These are phyloP conservation scores for Chaetomium olivaceum DNA, from an alignment of 2,329 filamentous ascomycete genomes.

Conservation along the genomic window DNA sequence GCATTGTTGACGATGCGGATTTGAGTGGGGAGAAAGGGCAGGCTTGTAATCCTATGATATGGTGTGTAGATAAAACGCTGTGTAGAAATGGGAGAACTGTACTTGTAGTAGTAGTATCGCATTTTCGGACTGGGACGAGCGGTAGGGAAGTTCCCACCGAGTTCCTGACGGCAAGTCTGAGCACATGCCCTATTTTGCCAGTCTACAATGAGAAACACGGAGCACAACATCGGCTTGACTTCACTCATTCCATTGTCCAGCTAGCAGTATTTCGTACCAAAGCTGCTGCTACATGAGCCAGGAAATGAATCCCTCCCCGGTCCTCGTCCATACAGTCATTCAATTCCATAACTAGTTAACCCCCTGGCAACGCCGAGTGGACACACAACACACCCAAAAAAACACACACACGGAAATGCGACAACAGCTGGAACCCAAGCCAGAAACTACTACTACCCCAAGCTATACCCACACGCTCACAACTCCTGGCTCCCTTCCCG, in stretches of 20 bases:
- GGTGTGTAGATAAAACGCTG: constrained; percentile 6
- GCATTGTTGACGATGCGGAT: constrained; percentile 52
- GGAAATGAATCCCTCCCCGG: not conserved
- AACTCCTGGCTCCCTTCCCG: constrained; percentile 39
- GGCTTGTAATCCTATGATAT: constrained; percentile 11
- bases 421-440: not conserved
- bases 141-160: too few relatives aligned
- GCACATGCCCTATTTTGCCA: too few relatives aligned
- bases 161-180: too few relatives aligned
- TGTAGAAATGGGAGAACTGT: constrained; percentile 26
- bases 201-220: not conserved
- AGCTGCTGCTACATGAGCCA: not conserved
- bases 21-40: constrained; percentile 34
- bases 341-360: not conserved
- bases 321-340: not conserved
- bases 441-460: not conserved
- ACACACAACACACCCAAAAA: constrained; percentile 12
- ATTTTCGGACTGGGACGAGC: not conserved
- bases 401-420: constrained; percentile 13
- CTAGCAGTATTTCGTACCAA: not conserved
- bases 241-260: not conserved
- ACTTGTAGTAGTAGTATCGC: constrained; percentile 24
- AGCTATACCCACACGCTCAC: constrained; percentile 9
- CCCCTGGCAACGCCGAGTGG: constrained; percentile 10
- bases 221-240: not conserved